Base-by-base conservation (phyloP, 1,139 yeast genomes). In the Scheffersomyces stambukii region DNA sequence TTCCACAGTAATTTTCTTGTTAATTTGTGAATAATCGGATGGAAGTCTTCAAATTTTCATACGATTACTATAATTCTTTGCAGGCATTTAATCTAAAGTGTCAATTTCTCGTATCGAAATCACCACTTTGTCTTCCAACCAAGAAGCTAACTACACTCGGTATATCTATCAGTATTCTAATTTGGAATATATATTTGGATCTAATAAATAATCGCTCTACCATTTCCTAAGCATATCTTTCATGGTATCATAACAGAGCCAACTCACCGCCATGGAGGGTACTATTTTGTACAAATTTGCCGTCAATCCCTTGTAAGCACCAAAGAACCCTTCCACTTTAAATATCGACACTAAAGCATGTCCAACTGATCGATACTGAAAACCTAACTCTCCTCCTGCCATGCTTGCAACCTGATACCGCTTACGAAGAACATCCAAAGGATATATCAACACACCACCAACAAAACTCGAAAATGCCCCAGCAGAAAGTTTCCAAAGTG, bases 191-290 rank as follows among this genome's bases (percentile, higher is more conserved):
- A n/a, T n/a, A n/a, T n/a, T n/a, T n/a, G n/a, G 10, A 16, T 5
- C 12, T 6, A 17, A 26, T 13, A 17, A 19, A 16, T 20, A 21
- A 28, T 20, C 19, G 31, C 19, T 24, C 27, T 38, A 65, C 71
- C 71, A 64, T 13, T 33, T 29, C 6, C 50, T 51, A 12, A 67
- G 55, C 18, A 45, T 38, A 10, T 54, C 79, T 46, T 70, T 71
- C 14, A 82, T 64, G 23, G 75, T 54, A 51, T 89, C 97, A 55
- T 83, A 89, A 37, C 84, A 77, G 35, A 84, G 64, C 96, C 96
- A 91, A 38, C 89, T 83, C 13, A 89, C 88, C 3, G 97, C 97
- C 91, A 89, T 89, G 6, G 93, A 80, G 0, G 96, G 96, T 21
- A 86, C 84, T 3, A 89, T 93, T 53, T 89, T 89, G 60, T 86